Base-by-base conservation (phyloP, 2,329 filamentous ascomycete species). In the Trichoderma brevicompactum region DNA sequence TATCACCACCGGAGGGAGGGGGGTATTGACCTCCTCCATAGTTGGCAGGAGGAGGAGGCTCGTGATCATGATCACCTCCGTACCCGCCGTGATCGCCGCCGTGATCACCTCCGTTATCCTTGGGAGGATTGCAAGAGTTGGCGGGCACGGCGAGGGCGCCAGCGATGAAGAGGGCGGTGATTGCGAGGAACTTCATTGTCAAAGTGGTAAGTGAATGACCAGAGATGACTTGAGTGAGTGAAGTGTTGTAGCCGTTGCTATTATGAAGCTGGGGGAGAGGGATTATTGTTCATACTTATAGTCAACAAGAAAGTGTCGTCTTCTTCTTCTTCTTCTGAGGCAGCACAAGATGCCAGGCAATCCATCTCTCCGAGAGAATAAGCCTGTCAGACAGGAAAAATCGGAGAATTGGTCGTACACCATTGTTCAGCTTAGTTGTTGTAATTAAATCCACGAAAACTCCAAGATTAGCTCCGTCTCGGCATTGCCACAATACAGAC, bases 161-260 rank as follows among this genome's bases (percentile, higher is more conserved):
- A 41, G 64, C 38, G 17, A 52, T 23, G 52, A 67, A 15, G 64
- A 67, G 38, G 23, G 66, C 50, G 38, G 56, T 46, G 44, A 58
- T 34, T 15, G 49, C n/a, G 44, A 67, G 48, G 63, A 62, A 44
- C 64, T 67, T 54, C 66, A 67, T 67, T 58, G 56, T 38, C 23
- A 23, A 59, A 36, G 2, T 7, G 10, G 38, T 60, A 15, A 44
- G 38, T 7, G n/a, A 13, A 7, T 7, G 23, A 10, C 2, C 5
- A 46, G 54, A 36, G 6, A 28, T 28, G 2, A 28, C 23, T 28
- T 28, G 23, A 28, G 23, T 28, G 23, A 28, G 23, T 28, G 23
- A n/a, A 4, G 17, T 43, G 40, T 17, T 56, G 40, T n/a, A 36
- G 17, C 17, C 41, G 36, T 12, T 40, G 56, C 43, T 55, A 5